Evolutionary conservation across 192 early-diverging fungal genomes (phyloP).

Genomic region (Bifiguratus adelaidae): DNA sequence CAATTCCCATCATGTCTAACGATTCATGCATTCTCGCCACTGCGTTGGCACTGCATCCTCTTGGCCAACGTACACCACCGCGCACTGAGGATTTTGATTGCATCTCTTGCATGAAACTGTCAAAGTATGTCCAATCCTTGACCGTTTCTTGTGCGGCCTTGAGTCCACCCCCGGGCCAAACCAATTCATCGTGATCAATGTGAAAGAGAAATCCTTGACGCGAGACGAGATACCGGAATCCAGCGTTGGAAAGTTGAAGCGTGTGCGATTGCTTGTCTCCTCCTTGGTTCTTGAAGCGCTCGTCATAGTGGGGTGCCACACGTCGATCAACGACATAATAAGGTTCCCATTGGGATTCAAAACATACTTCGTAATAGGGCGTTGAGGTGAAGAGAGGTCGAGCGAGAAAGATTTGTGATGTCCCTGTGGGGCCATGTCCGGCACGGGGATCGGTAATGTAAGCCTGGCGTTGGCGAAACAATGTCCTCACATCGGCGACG

Average conservation of each 20-base stretch:
- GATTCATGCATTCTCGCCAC: slow-evolving; percentile 27
- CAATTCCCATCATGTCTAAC: slow-evolving; percentile 24
- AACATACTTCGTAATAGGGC: slow-evolving; percentile 35
- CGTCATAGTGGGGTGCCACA: slow-evolving; percentile 33
- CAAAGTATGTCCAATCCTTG: slow-evolving; percentile 31
- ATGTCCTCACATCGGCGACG: slow-evolving; percentile 22
- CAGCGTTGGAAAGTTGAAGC: slow-evolving; percentile 31
- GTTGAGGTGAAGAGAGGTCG: slow-evolving; percentile 3
- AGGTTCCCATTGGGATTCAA: slow-evolving; percentile 47
- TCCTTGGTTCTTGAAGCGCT: slow-evolving; percentile 40
- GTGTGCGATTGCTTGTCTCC: slow-evolving; percentile 45
- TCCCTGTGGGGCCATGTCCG: slow-evolving; percentile 40
- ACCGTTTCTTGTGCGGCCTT: slow-evolving; percentile 17
- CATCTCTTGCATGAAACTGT: slow-evolving; percentile 25
- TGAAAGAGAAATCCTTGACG: slow-evolving; percentile 35
- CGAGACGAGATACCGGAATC: slow-evolving; percentile 28
- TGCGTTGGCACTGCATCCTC: slow-evolving; percentile 30
- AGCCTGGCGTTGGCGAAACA: slow-evolving; percentile 24
- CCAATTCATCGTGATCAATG: slow-evolving; percentile 31
- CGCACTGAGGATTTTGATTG: slow-evolving; percentile 23
- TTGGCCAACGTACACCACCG: slow-evolving; percentile 29
- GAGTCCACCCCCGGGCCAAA: slow-evolving; percentile 35
- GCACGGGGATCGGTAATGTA: slow-evolving; percentile 39
- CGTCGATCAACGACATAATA: slow-evolving; percentile 32
- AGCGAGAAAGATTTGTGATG: slow-evolving; percentile 14